Evolutionary conservation across 192 early-diverging fungal species (phyloP).

Genomic region (Linnemannia elongata): DNA sequence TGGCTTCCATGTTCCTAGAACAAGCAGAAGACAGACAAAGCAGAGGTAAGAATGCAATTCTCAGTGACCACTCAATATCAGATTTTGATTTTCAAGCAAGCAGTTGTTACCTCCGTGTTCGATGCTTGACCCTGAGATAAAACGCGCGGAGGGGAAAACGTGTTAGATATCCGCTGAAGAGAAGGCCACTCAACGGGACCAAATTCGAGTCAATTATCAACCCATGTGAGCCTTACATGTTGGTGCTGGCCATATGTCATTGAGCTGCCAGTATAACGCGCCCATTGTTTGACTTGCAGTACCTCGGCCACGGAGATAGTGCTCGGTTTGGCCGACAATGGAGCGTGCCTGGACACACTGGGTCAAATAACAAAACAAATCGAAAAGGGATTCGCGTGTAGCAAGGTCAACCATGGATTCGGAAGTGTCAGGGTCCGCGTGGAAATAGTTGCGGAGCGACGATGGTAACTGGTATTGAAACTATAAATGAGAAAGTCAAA

Average conservation of each 20-base stretch:
- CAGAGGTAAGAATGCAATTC: background rate
- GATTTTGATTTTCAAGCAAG: background rate
- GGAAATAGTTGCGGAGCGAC: slow-evolving; percentile 16
- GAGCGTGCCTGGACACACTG: slow-evolving; percentile 41
- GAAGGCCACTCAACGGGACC: background rate
- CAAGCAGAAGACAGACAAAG: background rate
- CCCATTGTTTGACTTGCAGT: slow-evolving; percentile 34
- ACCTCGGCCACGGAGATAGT: slow-evolving; percentile 29
- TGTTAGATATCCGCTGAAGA: background rate
- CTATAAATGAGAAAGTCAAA: background rate
- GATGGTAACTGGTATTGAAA: slow-evolving; percentile 29
- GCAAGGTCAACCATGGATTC: background rate
- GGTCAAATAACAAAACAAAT: slow-evolving; percentile 39
- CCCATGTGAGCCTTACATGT: slow-evolving; percentile 23
- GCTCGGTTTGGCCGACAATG: slow-evolving; percentile 38
- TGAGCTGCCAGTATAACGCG: slow-evolving; percentile 54
- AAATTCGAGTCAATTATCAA: background rate
- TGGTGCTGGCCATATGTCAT: slow-evolving; percentile 49
- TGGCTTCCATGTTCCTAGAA: slow-evolving; percentile 46
- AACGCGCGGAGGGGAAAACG: background rate
- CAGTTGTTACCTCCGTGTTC: slow-evolving; percentile 30
- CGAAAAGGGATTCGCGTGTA: background rate
- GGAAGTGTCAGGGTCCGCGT: background rate
- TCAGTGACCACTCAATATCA: background rate
- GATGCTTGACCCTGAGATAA: slow-evolving; percentile 43